Evolutionary conservation across 164 flowering plant genomes (phyloP).

Genomic region (Liriodendron chinense): DNA sequence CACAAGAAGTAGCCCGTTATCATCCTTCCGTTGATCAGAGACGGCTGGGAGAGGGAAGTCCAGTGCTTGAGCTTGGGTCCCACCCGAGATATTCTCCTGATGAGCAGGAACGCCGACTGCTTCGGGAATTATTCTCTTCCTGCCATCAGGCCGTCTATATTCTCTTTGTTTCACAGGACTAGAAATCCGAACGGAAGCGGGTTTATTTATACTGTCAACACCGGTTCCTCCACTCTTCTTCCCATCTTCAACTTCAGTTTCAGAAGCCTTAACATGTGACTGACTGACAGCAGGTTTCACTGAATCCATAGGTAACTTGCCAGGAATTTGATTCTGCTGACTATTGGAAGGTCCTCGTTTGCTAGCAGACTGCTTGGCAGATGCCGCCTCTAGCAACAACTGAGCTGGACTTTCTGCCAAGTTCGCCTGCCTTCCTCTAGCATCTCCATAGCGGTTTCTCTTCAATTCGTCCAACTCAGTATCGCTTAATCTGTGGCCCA

Average conservation of each 20-base stretch:
- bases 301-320: slow-evolving; percentile 45
- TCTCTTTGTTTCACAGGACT: slow-evolving; percentile 97
- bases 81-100: slow-evolving; percentile 48
- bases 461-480: slow-evolving; percentile 84
- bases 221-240: slow-evolving; percentile 42
- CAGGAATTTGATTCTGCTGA: slow-evolving; percentile 37
- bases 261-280: slow-evolving; percentile 30
- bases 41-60: slow-evolving; percentile 40
- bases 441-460: slow-evolving; percentile 93
- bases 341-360: slow-evolving; percentile 49
- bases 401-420: slow-evolving; percentile 97
- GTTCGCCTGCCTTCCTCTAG: slow-evolving; percentile 79
- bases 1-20: slow-evolving; percentile 30
- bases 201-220: slow-evolving; percentile 52
- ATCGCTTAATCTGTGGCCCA: slow-evolving; percentile 78
- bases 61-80: slow-evolving; percentile 31
- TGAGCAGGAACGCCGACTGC: slow-evolving; percentile 78
- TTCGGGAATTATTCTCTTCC: slow-evolving; percentile 97
- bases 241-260: slow-evolving; percentile 47
- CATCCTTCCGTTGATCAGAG: slow-evolving; percentile 38
- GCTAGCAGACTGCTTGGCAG: slow-evolving; percentile 59
- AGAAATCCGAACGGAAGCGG: slow-evolving; percentile 42
- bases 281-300: slow-evolving; percentile 18
- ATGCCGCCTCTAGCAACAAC: slow-evolving; percentile 88
- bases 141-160: slow-evolving; percentile 95